phyloP scores from a whole-genome alignment of 345 rosid species.

The Abelmoschus esculentus region DNA sequence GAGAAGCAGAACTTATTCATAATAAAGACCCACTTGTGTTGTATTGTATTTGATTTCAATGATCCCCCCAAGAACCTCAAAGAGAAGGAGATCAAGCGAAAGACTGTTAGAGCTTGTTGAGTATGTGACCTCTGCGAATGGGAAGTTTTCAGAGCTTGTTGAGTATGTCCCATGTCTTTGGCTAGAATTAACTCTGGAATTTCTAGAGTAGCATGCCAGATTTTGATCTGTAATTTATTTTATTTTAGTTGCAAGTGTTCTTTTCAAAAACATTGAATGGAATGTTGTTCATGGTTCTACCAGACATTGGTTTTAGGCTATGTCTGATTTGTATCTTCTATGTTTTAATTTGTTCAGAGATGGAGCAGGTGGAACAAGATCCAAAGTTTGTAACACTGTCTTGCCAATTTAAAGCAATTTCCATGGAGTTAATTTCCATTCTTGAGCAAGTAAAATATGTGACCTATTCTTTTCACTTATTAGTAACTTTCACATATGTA shows the following conservation, averaged over 20 bases:
- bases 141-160: conserved; percentile 53
- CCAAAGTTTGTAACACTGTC: conserved; percentile 71
- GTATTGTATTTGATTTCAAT: conserved; percentile 58
- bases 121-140: conserved; percentile 58
- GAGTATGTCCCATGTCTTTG: neutral
- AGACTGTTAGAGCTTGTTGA: conserved; percentile 80
- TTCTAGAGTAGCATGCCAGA: neutral
- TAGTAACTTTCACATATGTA: neutral
- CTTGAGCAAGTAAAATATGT: conserved; percentile 75
- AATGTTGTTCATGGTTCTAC: neutral
- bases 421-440: conserved; percentile 91
- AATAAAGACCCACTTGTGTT: conserved; percentile 65
- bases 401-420: conserved; percentile 90
- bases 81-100: conserved; percentile 87
- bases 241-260: neutral
- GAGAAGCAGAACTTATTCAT: conserved; percentile 73
- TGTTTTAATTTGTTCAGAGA: conserved; percentile 44
- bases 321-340: neutral
- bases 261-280: neutral
- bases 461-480: neutral
- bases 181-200: neutral
- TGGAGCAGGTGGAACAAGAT: conserved; percentile 96
- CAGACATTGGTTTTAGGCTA: neutral
- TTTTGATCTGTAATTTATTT: neutral
- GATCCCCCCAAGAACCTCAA: conserved; percentile 58